phyloP scores from a whole-genome alignment of 1,139 yeast genomes.

The Debaryomyces sp. region DNA sequence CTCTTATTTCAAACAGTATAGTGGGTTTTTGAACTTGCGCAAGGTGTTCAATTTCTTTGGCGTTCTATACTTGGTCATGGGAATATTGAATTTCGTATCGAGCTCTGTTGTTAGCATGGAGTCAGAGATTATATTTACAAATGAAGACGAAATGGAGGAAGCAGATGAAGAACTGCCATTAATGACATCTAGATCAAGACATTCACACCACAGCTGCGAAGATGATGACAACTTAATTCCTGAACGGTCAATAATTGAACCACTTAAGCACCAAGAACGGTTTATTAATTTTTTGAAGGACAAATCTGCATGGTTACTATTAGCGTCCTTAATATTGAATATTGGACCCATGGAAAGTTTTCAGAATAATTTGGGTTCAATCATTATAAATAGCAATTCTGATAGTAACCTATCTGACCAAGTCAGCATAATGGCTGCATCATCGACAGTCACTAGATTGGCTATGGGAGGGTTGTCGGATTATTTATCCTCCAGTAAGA shows the following conservation, averaged over 20 bases:
- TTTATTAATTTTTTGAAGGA: slow-evolving; percentile 59
- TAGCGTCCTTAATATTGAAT: slow-evolving; percentile 63
- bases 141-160: slow-evolving; percentile 26
- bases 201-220: slow-evolving; percentile 12
- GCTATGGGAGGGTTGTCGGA: slow-evolving; percentile 71
- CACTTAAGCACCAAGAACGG: slow-evolving; percentile 50
- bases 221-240: slow-evolving; percentile 22
- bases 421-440: slow-evolving; percentile 42
- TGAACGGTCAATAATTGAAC: slow-evolving; percentile 37
- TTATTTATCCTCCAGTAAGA: slow-evolving; percentile 33
- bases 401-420: slow-evolving; percentile 41
- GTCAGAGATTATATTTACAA: slow-evolving; percentile 48
- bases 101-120: slow-evolving; percentile 67
- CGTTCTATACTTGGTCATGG: slow-evolving; percentile 55
- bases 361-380: slow-evolving; percentile 80
- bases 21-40: slow-evolving; percentile 44
- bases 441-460: slow-evolving; percentile 52
- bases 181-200: slow-evolving; percentile 1
- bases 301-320: slow-evolving; percentile 64
- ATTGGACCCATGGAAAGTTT: slow-evolving; percentile 90
- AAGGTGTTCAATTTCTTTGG: slow-evolving; percentile 63
- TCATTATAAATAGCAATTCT: slow-evolving; percentile 47
- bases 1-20: slow-evolving; percentile 32
- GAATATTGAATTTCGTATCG: slow-evolving; percentile 61
- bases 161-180: slow-evolving; percentile 17